Conservation (phyloP, 2,329 filamentous ascomycete genomes). For the Exophiala sp. region DNA sequence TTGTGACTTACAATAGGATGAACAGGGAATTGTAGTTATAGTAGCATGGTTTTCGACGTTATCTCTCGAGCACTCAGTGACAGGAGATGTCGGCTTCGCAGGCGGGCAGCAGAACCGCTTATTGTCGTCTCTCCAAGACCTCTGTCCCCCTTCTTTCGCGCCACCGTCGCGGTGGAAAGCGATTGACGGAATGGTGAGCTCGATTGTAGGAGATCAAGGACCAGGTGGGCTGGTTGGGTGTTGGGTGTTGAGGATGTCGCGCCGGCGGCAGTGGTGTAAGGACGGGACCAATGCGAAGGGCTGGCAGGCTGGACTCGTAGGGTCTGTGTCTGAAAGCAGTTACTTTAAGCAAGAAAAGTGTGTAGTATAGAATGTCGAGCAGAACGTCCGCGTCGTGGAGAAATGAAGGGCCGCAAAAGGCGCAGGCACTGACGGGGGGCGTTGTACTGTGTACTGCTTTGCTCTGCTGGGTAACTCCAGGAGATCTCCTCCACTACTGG, state of each 20-base stretch:
- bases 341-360: not conserved
- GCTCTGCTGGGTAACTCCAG: too few relatives aligned
- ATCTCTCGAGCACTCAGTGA: constrained; percentile 7
- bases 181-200: not conserved
- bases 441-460: too few relatives aligned
- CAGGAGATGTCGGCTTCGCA: constrained; percentile 7
- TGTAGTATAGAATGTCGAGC: not conserved
- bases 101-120: not conserved
- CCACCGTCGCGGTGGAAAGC: not conserved
- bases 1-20: constrained; percentile 7
- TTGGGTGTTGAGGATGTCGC: not conserved
- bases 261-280: not conserved
- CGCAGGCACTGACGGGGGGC: too few relatives aligned
- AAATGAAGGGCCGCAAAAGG: constrained; percentile 12
- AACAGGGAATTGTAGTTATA: constrained; percentile 9
- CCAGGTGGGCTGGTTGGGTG: not conserved
- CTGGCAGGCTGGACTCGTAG: not conserved
- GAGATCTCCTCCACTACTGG: too few relatives aligned
- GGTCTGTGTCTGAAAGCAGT: not conserved
- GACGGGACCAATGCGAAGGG: not conserved
- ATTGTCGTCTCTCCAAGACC: not conserved
- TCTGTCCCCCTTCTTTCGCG: not conserved
- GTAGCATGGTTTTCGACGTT: constrained; percentile 8
- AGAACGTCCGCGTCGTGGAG: constrained; percentile 20
- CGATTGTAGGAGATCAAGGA: not conserved